phyloP scores from a whole-genome alignment of 1,284 basidiomycete species.

The Ganoderma multipileum region DNA sequence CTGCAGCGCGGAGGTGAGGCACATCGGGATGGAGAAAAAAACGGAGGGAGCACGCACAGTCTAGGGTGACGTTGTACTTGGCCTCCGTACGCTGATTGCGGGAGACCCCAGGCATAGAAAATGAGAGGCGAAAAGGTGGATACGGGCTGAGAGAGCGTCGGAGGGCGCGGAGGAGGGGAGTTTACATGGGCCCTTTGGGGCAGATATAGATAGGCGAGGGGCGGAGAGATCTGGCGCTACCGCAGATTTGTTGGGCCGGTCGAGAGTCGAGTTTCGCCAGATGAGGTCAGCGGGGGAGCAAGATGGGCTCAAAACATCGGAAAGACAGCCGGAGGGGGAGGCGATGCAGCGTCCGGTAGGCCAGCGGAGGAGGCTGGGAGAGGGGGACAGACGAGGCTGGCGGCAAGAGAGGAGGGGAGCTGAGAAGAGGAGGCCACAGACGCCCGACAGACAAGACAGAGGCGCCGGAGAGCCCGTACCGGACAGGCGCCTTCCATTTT shows the following conservation, averaged over 20 bases:
- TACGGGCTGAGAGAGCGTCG: slow-evolving; percentile 12
- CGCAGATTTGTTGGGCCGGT: slow-evolving; percentile 19
- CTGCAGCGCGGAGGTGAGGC: slow-evolving; percentile 45
- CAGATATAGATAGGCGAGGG: slow-evolving; percentile 28
- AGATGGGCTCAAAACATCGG: slow-evolving; percentile 8
- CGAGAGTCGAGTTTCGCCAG: slow-evolving; percentile 5
- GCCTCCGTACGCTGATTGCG: slow-evolving; percentile 57
- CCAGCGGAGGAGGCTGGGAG: neutral
- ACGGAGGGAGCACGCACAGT: slow-evolving; percentile 57
- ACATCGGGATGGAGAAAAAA: neutral
- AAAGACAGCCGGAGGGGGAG: neutral
- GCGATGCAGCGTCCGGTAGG: neutral
- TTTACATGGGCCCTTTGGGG: slow-evolving; percentile 21
- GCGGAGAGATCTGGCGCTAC: slow-evolving; percentile 26
- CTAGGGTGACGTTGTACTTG: slow-evolving; percentile 81
- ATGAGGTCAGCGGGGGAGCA: neutral
- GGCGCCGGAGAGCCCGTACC: neutral
- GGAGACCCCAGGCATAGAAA: slow-evolving; percentile 41
- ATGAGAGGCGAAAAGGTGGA: neutral
- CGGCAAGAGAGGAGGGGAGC: neutral
- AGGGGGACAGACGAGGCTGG: slow-evolving; percentile 2
- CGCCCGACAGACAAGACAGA: neutral
- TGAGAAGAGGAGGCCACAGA: neutral
- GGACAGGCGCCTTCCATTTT: slow-evolving; percentile 4
- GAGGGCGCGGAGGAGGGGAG: neutral